Percentiles rank a stretch among this genome's conserved stretches.
These are phyloP conservation scores for Mycena belliarum DNA, from an alignment of 768 basidiomycete species.

Conservation along the genomic window DNA sequence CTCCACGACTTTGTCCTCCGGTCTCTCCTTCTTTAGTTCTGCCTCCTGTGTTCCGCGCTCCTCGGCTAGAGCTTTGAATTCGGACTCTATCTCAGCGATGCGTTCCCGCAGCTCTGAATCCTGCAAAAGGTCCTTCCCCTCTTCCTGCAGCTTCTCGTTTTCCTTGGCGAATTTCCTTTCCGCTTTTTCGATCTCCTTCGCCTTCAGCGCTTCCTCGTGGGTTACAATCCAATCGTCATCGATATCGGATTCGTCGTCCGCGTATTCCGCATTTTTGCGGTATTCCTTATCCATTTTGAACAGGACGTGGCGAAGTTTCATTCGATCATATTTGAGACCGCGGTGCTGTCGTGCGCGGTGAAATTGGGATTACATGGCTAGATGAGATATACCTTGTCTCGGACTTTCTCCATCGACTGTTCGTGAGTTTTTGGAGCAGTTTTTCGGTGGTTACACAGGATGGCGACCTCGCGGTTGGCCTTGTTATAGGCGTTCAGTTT, in stretches of 20 bases:
- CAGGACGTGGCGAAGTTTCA: conserved; percentile 91
- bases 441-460: conserved; percentile 98
- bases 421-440: conserved; percentile 91
- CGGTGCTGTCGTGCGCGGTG: conserved; percentile 42
- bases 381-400: conserved; percentile 68
- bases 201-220: conserved; percentile 76
- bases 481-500: conserved; percentile 97
- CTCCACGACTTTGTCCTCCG: conserved; percentile 80
- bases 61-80: conserved; percentile 71
- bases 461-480: conserved; percentile 95
- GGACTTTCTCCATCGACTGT: conserved; percentile 92
- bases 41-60: conserved; percentile 83
- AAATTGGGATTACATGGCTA: background rate
- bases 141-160: conserved; percentile 81
- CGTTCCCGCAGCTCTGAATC: conserved; percentile 69
- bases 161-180: conserved; percentile 96
- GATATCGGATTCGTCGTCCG: conserved; percentile 86
- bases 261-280: conserved; percentile 80
- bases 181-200: conserved; percentile 84
- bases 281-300: conserved; percentile 76
- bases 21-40: conserved; percentile 62
- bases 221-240: conserved; percentile 88
- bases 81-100: conserved; percentile 69
- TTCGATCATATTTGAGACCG: conserved; percentile 91
- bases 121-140: conserved; percentile 59